These are phyloP conservation scores for Delonix regia DNA, from an alignment of 306 rosid species.

Conservation along the genomic window DNA sequence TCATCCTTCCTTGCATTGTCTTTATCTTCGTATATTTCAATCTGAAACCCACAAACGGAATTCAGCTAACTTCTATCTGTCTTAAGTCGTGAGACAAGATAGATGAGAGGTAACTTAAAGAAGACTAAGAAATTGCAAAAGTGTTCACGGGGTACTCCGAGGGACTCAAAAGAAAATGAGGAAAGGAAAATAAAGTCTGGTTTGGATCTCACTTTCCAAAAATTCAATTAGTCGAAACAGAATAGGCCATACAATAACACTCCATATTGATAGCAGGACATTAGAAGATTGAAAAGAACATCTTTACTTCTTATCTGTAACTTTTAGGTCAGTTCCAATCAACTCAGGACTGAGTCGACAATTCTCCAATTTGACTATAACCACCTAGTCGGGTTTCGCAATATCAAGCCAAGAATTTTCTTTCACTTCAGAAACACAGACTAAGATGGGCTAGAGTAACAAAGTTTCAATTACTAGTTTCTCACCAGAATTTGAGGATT, in stretches of 20 bases:
- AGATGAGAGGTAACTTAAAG: no score
- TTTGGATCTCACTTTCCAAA: not conserved
- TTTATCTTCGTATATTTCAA: slow-evolving; percentile 80
- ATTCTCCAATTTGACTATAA: not conserved
- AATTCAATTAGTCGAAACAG: not conserved
- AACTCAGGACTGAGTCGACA: not conserved
- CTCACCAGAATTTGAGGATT: not conserved
- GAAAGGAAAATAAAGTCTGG: not conserved
- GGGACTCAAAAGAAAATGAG: not conserved
- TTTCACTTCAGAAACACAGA: not conserved
- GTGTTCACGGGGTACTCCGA: not conserved
- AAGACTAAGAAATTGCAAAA: not conserved
- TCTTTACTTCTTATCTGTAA: not conserved
- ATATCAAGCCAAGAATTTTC: not conserved
- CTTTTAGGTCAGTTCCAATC: not conserved
- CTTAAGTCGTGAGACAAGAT: not conserved
- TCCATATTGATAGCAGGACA: not conserved
- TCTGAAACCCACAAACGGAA: slow-evolving; percentile 47
- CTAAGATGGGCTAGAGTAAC: not conserved
- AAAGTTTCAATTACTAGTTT: not conserved
- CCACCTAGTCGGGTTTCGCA: not conserved
- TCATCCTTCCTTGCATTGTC: slow-evolving; percentile 94
- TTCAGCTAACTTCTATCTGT: not conserved
- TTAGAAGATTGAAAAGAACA: not conserved
- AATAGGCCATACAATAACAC: not conserved